A percentile compares a stretch with the other conserved stretches of the same genome.
These are phyloP conservation scores for Pezizomycotina sp. DNA, from an alignment of 2,329 filamentous ascomycete species.

Conservation along the genomic window DNA sequence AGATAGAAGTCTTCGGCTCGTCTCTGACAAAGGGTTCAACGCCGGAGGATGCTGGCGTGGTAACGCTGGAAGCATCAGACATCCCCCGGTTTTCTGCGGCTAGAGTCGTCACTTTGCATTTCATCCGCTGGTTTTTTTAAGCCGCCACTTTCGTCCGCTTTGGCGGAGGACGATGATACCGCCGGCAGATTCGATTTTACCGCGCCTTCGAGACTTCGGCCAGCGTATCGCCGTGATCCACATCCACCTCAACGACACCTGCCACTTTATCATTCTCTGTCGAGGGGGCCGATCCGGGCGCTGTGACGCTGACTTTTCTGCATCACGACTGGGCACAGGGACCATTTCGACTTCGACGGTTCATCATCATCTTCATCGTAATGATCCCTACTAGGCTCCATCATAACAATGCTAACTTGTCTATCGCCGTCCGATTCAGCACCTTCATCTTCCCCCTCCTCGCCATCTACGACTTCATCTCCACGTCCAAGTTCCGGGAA, in stretches of 20 bases:
- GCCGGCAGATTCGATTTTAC: too few species aligned
- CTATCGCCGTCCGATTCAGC: too few species aligned
- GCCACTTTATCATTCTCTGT: conserved; percentile 27
- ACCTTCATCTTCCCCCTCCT: conserved; percentile 26
- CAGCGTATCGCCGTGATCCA: conserved; percentile 24
- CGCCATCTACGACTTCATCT: conserved; percentile 24
- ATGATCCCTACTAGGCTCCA: too few species aligned
- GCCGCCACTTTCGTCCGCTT: conserved; percentile 1
- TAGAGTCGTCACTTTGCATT: conserved; percentile 17
- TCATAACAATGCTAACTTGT: too few species aligned
- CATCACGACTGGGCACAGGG: too few species aligned
- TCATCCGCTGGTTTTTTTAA: conserved; percentile 16
- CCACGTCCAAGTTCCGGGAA: too few species aligned
- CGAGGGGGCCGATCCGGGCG: too few species aligned
- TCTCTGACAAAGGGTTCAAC: conserved; percentile 10
- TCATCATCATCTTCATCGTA: too few species aligned
- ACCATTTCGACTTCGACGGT: too few species aligned
- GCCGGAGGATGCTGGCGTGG: conserved; percentile 15
- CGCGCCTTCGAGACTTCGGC: conserved; percentile 5
- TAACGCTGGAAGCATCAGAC: conserved; percentile 24
- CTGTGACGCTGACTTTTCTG: too few species aligned
- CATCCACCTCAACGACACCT: conserved; percentile 21
- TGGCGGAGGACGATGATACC: too few species aligned
- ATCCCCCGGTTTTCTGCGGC: conserved; percentile 22
- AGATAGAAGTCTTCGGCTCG: conserved; percentile 48